Evolutionary conservation across 1,284 basidiomycete genomes (phyloP).

Genomic region (Microbotryomycetes sp.): DNA sequence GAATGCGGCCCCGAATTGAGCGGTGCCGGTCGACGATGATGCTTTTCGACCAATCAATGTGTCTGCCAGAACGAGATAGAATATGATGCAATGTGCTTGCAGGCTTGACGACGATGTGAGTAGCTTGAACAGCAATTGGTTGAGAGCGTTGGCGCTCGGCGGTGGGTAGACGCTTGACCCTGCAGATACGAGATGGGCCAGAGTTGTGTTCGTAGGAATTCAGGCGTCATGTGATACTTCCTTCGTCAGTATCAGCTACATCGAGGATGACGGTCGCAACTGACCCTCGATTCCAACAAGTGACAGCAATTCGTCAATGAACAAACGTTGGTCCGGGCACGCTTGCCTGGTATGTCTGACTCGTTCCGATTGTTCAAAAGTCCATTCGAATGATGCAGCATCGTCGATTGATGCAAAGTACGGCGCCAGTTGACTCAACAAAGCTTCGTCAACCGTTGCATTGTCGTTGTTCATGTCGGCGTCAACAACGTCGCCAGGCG

Average conservation of each 20-base stretch:
- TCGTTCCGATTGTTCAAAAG: background rate
- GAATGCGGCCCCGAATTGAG: background rate
- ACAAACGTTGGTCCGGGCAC: conserved; percentile 13
- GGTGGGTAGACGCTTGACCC: conserved; percentile 14
- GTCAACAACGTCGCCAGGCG: background rate
- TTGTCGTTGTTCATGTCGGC: background rate
- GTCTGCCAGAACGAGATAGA: conserved; percentile 25
- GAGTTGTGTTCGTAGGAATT: too few relatives aligned
- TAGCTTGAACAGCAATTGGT: conserved; percentile 8
- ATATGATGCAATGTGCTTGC: conserved; percentile 19
- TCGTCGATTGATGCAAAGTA: background rate
- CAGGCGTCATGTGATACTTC: too few relatives aligned
- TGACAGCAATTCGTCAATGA: conserved; percentile 21
- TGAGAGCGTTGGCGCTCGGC: conserved; percentile 3
- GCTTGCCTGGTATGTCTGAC: background rate
- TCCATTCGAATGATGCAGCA: background rate
- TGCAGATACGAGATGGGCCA: background rate
- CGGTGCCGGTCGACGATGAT: too few relatives aligned
- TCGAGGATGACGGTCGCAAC: background rate
- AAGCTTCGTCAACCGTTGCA: background rate
- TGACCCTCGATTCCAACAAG: conserved; percentile 4
- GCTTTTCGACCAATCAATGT: too few relatives aligned
- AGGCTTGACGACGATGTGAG: background rate
- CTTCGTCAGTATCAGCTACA: too few relatives aligned
- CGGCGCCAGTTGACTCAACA: background rate